phyloP scores from a whole-genome alignment of 2,329 filamentous ascomycete genomes.

The Botrytis galanthina region DNA sequence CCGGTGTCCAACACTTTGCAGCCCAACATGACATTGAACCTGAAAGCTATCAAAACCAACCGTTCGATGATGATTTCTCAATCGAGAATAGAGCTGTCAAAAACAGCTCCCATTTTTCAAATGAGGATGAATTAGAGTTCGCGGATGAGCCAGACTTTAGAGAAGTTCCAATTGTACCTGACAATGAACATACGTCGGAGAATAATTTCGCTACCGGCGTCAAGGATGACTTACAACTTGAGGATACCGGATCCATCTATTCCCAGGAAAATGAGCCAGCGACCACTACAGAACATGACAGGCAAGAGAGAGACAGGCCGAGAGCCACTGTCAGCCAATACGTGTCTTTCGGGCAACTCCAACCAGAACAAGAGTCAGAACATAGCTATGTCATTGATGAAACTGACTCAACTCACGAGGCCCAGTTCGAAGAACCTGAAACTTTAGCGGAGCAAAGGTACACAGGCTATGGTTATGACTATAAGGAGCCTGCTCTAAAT shows the following conservation, averaged over 20 bases:
- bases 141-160: not conserved
- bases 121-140: not conserved
- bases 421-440: not conserved
- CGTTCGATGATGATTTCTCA: not conserved
- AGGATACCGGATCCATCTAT: not conserved
- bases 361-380: not conserved
- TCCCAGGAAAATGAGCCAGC: not conserved
- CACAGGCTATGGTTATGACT: not conserved
- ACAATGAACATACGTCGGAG: not conserved
- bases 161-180: not conserved
- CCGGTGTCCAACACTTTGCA: not conserved
- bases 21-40: not conserved
- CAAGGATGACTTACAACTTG: not conserved
- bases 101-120: not conserved
- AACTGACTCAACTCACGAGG: not conserved
- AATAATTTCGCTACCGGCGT: accelerated
- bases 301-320: not conserved
- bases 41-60: not conserved
- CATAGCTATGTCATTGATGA: accelerated
- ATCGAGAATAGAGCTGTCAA: accelerated
- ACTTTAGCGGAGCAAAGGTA: not conserved
- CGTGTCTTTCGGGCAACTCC: not conserved
- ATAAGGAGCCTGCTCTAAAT: not conserved
- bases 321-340: not conserved
- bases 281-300: not conserved